Evolutionary conservation across 139 green algal genomes (phyloP), one percentile per base, ranked within the genome.

Genomic region (Chlamydomonas asymmetrica): DNA sequence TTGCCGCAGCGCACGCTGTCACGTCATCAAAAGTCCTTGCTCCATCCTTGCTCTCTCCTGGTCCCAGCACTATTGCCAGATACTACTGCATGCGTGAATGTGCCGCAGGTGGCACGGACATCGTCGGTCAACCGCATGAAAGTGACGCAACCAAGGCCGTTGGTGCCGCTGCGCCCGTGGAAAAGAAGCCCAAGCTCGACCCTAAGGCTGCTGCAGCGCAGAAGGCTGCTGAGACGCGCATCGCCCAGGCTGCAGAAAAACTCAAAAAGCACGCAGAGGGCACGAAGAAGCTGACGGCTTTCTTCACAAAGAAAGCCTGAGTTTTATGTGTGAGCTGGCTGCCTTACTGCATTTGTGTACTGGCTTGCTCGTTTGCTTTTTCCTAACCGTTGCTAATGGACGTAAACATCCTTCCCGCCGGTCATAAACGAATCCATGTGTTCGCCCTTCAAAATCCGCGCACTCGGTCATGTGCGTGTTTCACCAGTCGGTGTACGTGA

Each of bases 231-330:
- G 63, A 73, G 65, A 74, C 71, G 4, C 35, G 68, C 40, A 50
- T 84, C 8, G 72, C 76, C 29, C n/a, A n/a, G n/a, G n/a, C n/a
- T n/a, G n/a, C n/a, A n/a, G n/a, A n/a, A n/a, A n/a, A n/a, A n/a
- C n/a, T n/a, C n/a, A n/a, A n/a, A n/a, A 78, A 84, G 61, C 59
- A 82, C 31, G 82, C 82, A 25, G 70, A 60, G 10, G 82, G 82
- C 22, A 79, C 64, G 3, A 80, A 79, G 41, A 88, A 84, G 71
- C 74, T 88, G 29, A 82, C 56, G 6, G 40, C 60, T 4, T 88
- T 84, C 70, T 88, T 88, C 52, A 60, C 72, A 20, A 79, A 75
- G 48, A 80, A 74, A n/a, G n/a, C n/a, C n/a, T n/a, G n/a, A n/a
- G n/a, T n/a, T n/a, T n/a, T n/a, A n/a, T n/a, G n/a, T n/a, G n/a